These are phyloP conservation scores for Rubroboletus pulcherrimus DNA, from an alignment of 768 basidiomycete species.

Conservation along the genomic window DNA sequence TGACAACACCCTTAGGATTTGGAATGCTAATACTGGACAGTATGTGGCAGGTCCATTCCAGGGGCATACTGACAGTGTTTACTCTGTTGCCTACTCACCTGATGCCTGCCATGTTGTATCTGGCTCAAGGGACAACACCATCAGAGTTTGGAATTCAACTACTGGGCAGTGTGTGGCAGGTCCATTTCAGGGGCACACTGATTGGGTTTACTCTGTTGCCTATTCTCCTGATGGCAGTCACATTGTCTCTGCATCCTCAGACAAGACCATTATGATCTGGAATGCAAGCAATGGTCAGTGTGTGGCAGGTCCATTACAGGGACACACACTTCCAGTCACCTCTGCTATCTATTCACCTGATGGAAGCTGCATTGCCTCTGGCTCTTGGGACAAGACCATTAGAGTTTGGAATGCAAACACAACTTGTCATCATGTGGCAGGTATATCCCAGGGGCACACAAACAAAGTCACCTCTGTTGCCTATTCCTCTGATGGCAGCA, in stretches of 20 bases:
- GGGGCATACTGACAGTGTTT: neutral
- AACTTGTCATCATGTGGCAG: neutral
- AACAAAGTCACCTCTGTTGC: neutral
- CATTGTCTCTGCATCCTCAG: slow-evolving; percentile 24
- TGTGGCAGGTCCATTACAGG: slow-evolving; percentile 15
- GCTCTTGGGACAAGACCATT: slow-evolving; percentile 14
- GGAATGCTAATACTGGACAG: slow-evolving; percentile 10
- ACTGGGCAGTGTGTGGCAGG: slow-evolving; percentile 8
- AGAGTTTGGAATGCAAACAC: slow-evolving; percentile 17
- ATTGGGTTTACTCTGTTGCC: slow-evolving; percentile 13
- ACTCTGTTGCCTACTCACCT: slow-evolving; percentile 24
- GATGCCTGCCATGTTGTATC: slow-evolving; percentile 17
- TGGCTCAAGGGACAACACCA: slow-evolving; percentile 9
- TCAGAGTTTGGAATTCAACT: slow-evolving; percentile 20
- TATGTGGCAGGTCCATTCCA: slow-evolving; percentile 7
- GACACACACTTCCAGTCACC: slow-evolving; percentile 11
- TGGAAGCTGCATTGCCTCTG: slow-evolving; percentile 12
- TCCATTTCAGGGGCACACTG: slow-evolving; percentile 7
- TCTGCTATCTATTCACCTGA: slow-evolving; percentile 16
- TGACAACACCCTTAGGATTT: slow-evolving; percentile 10
- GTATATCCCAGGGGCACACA: slow-evolving; percentile 2
- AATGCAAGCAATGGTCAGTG: slow-evolving; percentile 8
- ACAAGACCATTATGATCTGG: slow-evolving; percentile 21
- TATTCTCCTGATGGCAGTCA: slow-evolving; percentile 23
- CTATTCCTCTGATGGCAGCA: slow-evolving; percentile 15